These are phyloP conservation scores for Fusarium concolor DNA, from an alignment of 2,329 filamentous ascomycete species.

Conservation along the genomic window DNA sequence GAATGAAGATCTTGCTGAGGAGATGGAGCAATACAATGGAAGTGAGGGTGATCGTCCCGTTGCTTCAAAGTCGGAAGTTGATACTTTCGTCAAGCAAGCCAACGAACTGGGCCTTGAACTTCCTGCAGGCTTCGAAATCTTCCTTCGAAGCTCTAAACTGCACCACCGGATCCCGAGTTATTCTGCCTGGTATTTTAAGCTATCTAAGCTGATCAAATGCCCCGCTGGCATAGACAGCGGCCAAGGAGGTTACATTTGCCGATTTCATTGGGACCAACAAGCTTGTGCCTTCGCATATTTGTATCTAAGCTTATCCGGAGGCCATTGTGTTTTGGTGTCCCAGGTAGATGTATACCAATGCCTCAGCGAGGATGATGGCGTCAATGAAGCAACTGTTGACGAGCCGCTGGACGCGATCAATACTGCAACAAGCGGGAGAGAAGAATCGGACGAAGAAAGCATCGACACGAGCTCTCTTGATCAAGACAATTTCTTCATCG, in stretches of 20 bases:
- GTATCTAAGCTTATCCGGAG: neutral
- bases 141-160: neutral
- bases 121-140: neutral
- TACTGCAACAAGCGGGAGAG: neutral
- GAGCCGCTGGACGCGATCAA: too few relatives aligned
- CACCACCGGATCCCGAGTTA: neutral
- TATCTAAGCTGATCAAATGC: constrained; percentile 1
- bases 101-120: neutral
- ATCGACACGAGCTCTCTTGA: neutral
- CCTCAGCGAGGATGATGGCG: neutral
- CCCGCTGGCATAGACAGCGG: neutral
- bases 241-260: neutral
- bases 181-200: neutral
- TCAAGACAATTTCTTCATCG: neutral
- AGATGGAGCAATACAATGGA: neutral
- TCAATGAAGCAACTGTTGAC: fast-evolving
- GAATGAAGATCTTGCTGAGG: neutral
- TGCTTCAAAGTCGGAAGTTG: neutral
- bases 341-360: neutral
- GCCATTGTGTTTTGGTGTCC: neutral
- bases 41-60: neutral
- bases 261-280: neutral
- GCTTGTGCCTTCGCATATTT: neutral
- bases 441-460: neutral
- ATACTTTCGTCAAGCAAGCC: neutral